Percentiles rank a stretch among this genome's conserved stretches.
Conservation (phyloP, 768 basidiomycete species). For the Mycena olivaceomarginata region DNA sequence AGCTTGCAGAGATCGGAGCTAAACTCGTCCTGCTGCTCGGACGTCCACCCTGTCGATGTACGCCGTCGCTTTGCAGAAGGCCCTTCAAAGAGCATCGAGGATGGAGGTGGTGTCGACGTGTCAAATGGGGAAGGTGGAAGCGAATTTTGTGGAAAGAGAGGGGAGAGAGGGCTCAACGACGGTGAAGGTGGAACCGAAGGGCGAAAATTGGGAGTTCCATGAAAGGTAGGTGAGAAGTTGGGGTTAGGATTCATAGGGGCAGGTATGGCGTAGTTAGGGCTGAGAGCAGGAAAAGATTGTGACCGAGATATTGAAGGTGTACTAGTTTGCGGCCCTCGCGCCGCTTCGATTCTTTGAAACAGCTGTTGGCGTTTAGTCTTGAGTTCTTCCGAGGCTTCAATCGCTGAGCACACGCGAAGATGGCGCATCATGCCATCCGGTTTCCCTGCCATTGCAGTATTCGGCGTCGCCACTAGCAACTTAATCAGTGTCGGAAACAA, state of each 20-base stretch:
- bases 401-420: not conserved
- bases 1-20: not conserved
- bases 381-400: not conserved
- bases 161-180: not conserved
- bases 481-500: not conserved
- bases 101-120: not conserved
- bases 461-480: not conserved
- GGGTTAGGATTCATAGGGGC: not conserved
- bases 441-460: not conserved
- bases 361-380: not conserved
- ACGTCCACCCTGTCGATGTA: not conserved
- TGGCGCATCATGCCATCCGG: not conserved
- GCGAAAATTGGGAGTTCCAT: not conserved
- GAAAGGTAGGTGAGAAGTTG: not conserved
- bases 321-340: not conserved
- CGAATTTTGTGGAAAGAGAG: not conserved
- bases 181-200: not conserved
- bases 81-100: not conserved
- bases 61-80: not conserved
- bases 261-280: not conserved
- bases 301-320: not conserved
- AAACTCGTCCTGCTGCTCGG: slow-evolving; percentile 6
- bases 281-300: not conserved
- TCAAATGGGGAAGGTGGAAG: not conserved
- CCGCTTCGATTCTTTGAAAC: not conserved